Conservation (phyloP, 2,329 filamentous ascomycete species). For the Colletotrichum gigasporum region DNA sequence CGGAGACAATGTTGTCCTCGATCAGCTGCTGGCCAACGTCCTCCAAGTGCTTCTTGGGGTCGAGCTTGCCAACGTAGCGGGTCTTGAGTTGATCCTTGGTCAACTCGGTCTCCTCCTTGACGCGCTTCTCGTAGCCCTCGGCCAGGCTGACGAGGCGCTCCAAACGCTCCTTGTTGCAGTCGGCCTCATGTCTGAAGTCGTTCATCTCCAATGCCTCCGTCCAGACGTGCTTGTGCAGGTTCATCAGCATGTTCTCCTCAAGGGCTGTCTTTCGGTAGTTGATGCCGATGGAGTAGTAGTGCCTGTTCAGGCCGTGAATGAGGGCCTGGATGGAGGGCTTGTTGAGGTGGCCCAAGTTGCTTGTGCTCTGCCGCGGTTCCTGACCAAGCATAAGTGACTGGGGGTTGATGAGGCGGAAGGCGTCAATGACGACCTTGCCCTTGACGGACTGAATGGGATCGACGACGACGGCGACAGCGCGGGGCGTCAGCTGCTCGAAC, state of each 20-base stretch:
- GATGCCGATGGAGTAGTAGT: slow-evolving; percentile 99
- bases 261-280: slow-evolving; percentile 97
- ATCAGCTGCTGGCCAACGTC: slow-evolving; percentile 96
- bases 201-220: slow-evolving; percentile 98
- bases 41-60: slow-evolving; percentile 99
- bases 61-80: slow-evolving; percentile 97
- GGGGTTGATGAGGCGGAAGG: slow-evolving; percentile 97
- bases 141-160: slow-evolving; percentile 88
- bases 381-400: slow-evolving; percentile 98
- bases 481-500: slow-evolving; percentile 98
- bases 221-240: slow-evolving; percentile 99
- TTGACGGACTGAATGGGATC: slow-evolving; percentile 99
- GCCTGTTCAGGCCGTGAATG: slow-evolving; percentile 96
- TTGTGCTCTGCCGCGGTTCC: slow-evolving; percentile 96
- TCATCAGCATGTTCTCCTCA: slow-evolving; percentile 99
- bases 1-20: slow-evolving; percentile 98
- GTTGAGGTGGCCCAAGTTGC: slow-evolving; percentile 96
- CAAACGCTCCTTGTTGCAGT: slow-evolving; percentile 87
- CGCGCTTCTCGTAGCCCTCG: slow-evolving; percentile 97
- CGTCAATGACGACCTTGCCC: slow-evolving; percentile 99
- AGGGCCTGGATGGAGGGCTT: slow-evolving; percentile 99
- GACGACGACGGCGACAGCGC: slow-evolving; percentile 96
- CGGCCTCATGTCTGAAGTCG: slow-evolving; percentile 87
- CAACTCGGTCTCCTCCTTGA: slow-evolving; percentile 98
- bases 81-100: slow-evolving; percentile 98